These are phyloP conservation scores for Lenwebbia sp. DNA, from an alignment of 345 rosid genomes.

Conservation along the genomic window DNA sequence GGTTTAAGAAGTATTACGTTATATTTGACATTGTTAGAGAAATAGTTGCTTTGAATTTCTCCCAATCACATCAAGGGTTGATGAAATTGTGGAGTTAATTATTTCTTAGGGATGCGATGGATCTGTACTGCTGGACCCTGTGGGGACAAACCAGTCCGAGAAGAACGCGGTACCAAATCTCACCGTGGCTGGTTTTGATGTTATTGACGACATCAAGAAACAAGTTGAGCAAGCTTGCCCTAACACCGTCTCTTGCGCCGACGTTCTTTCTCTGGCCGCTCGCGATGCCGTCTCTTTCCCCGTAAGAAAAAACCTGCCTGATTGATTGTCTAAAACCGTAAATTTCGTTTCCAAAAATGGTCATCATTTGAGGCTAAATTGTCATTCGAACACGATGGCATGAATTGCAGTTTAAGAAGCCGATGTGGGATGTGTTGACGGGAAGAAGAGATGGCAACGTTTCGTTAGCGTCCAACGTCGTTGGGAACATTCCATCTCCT, in stretches of 20 bases:
- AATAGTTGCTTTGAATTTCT: neutral
- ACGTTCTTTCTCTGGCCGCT: no score
- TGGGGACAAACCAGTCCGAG: conserved; percentile 11
- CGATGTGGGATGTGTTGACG: conserved; percentile 38
- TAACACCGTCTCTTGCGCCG: neutral
- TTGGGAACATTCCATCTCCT: conserved; percentile 2
- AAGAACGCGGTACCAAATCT: conserved; percentile 47
- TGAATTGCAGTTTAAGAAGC: conserved; percentile 23
- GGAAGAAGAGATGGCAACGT: conserved; percentile 22
- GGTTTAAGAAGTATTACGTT: neutral
- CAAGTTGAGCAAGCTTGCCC: conserved; percentile 38
- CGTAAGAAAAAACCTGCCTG: no score
- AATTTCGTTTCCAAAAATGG: no score
- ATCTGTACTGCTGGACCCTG: conserved; percentile 33
- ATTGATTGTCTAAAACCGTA: no score
- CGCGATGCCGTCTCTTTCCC: no score
- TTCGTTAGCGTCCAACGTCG: neutral
- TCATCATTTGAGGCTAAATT: no score
- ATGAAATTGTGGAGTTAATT: neutral
- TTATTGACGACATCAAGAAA: conserved; percentile 48
- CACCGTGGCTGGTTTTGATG: conserved; percentile 33
- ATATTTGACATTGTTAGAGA: neutral
- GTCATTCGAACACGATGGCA: neutral
- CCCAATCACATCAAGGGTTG: neutral
- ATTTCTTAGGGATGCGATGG: conserved; percentile 50